Percentiles rank a stretch among this genome's conserved stretches.
Evolutionary conservation across 2,329 filamentous ascomycete species (phyloP).

Genomic region (Ophiostoma angusticollis): DNA sequence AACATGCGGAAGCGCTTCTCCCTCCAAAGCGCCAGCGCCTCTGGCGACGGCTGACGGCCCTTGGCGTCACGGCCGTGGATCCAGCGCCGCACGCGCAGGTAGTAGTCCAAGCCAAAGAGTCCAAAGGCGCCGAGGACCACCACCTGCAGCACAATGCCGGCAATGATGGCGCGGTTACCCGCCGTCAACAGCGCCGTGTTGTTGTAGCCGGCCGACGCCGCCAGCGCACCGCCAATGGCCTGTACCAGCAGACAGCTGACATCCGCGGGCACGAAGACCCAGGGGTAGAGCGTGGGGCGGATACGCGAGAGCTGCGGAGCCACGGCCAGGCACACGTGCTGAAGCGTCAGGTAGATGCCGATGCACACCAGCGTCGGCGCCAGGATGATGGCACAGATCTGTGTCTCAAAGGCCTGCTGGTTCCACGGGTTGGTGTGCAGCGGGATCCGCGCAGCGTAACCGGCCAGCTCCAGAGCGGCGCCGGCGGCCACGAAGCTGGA

Average conservation of each 20-base stretch:
- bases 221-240: constrained; percentile 44
- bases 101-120: constrained; percentile 31
- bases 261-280: constrained; percentile 47
- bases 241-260: constrained; percentile 45
- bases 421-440: constrained; percentile 43
- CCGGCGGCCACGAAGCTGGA: constrained; percentile 36
- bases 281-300: constrained; percentile 38
- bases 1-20: constrained; percentile 32
- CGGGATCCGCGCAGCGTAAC: constrained; percentile 39
- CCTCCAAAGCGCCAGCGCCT: constrained; percentile 27
- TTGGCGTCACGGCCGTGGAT: constrained; percentile 16
- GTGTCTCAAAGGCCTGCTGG: constrained; percentile 39
- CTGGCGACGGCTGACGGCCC: constrained; percentile 4
- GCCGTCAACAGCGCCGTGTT: constrained; percentile 27
- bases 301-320: constrained; percentile 38
- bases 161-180: constrained; percentile 41
- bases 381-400: constrained; percentile 47
- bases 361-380: constrained; percentile 49
- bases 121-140: constrained; percentile 36
- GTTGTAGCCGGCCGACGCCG: constrained; percentile 29
- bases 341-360: constrained; percentile 51
- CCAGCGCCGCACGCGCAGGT: constrained; percentile 27
- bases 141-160: constrained; percentile 41
- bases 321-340: constrained; percentile 41
- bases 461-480: constrained; percentile 37